Base-by-base conservation (phyloP, 768 basidiomycete genomes). In the Xanthoconium purpureum region DNA sequence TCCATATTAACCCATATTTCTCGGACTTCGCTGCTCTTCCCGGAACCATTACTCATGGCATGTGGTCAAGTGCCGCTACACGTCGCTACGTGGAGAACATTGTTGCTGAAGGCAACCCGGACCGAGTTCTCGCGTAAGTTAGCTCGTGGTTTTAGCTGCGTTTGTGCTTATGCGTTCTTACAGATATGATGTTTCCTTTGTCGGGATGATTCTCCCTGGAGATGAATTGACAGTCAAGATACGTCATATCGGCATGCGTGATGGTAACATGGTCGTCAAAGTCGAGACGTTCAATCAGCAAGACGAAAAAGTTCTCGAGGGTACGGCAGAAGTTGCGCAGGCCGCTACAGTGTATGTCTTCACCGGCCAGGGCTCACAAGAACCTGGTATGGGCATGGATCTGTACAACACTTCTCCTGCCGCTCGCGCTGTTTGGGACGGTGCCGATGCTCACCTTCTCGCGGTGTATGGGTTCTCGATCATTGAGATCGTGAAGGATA, bases 351-450 rank as follows among this genome's bases (percentile, higher is more conserved):
- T 91, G 35, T 98, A 98, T 63, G 94, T 97, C 63, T 98, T 98
- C 80, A 98, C 96, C 39, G 96, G 96, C 32, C 96, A 98, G 71
- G 96, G 96, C 53, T 98, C 95, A 7, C 96, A 98, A 71, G 96
- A 98, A 73, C 87, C 88, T 45, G 94, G 96, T 18, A 98, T 99
- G 97, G 97, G 97, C 18, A 98, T 99, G 94, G 95, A 98, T 62
- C 83, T 99, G 3, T 99, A 98, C 81, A 89, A 84, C 69, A 83
- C 73, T 61, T 98, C 94, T 6, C 89, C 94, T 43, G 94, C 95
- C 18, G 97, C 97, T 53, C 90, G 91, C 59, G 89, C 93, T 40
- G 95, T 98, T 51, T 99, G 97, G 97, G 96, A 98, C 56, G 87
- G 87, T 47, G 96, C 96, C 50, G 95, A 99, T 66, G 83, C 86